Conservation (phyloP, 1,284 basidiomycete species). For the Ganoderma boninense region DNA sequence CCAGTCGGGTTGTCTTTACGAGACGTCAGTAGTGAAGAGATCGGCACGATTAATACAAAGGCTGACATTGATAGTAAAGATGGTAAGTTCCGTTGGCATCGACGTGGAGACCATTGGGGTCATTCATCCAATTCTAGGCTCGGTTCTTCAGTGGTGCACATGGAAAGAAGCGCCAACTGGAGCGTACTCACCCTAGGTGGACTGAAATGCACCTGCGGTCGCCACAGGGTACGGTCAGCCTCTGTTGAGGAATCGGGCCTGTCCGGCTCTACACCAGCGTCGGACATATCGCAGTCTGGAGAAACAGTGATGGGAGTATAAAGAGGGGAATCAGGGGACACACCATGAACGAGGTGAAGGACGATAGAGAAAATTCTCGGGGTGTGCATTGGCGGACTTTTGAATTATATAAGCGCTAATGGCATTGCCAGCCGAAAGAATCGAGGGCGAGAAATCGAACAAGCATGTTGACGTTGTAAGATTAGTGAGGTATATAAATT, state of each 20-base stretch:
- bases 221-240: neutral
- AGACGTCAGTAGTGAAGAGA: too few relatives aligned
- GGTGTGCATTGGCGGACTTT: too few relatives aligned
- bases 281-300: slow-evolving; percentile 13
- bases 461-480: too few relatives aligned
- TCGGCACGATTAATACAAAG: neutral
- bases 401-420: too few relatives aligned
- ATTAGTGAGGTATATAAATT: too few relatives aligned
- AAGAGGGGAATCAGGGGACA: too few relatives aligned
- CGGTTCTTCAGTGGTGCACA: neutral
- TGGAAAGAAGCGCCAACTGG: neutral
- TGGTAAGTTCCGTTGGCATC: neutral
- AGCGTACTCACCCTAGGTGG: neutral
- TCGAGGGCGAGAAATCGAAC: too few relatives aligned
- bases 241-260: neutral
- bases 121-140: neutral
- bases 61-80: neutral
- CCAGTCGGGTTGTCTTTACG: slow-evolving; percentile 23
- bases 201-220: neutral
- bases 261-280: neutral
- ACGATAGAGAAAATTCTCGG: too few relatives aligned
- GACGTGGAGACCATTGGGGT: neutral
- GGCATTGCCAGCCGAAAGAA: too few relatives aligned
- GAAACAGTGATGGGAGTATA: too few relatives aligned
- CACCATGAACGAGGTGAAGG: too few relatives aligned